Percentiles rank a stretch among this genome's conserved stretches.
Conservation (phyloP, 306 rosid species). For the Senna tora region DNA sequence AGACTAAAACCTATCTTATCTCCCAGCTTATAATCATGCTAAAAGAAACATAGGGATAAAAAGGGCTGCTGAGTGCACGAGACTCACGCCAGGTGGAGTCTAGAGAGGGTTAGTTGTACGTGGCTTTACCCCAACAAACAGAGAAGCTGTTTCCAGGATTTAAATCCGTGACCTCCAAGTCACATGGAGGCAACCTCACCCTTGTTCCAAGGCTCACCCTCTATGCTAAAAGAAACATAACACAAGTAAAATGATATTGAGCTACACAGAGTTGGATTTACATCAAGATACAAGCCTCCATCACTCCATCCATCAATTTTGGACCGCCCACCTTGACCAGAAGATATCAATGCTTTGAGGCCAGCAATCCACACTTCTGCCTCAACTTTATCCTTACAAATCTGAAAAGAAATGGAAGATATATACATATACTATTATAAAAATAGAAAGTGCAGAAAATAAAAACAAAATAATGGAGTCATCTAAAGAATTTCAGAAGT, state of each 20-base stretch:
- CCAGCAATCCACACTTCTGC: constrained; percentile 97
- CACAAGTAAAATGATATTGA: constrained; percentile 28
- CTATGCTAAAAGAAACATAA: neutral
- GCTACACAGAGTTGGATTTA: constrained; percentile 48
- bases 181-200: too few relatives aligned
- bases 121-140: too few relatives aligned
- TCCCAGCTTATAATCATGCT: neutral
- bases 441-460: constrained; percentile 17
- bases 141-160: too few relatives aligned
- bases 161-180: too few relatives aligned
- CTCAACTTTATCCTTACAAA: constrained; percentile 96
- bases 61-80: neutral
- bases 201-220: too few relatives aligned
- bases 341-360: constrained; percentile 73
- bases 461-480: constrained; percentile 8
- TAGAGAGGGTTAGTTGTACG: too few relatives aligned
- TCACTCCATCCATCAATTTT: constrained; percentile 99
- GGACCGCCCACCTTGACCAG: constrained; percentile 97
- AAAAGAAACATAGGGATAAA: too few relatives aligned
- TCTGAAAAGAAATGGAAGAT: constrained; percentile 52
- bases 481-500: constrained; percentile 32
- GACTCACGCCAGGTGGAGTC: too few relatives aligned
- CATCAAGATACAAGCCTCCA: constrained; percentile 88
- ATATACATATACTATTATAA: neutral
- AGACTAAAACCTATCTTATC: constrained; percentile 2